Percentiles rank a stretch among this genome's conserved stretches.
phyloP scores from a whole-genome alignment of 139 green algal species.

The Dunaliella sp. region DNA sequence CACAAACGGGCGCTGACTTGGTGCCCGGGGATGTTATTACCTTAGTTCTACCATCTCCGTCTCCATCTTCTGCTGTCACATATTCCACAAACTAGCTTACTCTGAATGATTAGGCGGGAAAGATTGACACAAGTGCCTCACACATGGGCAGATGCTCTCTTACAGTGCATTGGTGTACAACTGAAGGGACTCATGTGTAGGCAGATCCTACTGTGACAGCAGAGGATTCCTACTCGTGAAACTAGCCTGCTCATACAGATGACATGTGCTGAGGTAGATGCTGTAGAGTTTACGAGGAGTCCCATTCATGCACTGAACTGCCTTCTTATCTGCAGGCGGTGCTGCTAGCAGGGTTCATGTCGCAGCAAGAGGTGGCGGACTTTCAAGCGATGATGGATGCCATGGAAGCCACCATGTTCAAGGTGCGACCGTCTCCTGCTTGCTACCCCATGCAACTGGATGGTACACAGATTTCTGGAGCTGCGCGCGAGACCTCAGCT shows the following conservation, averaged over 20 bases:
- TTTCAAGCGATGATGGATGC: constrained; percentile 6
- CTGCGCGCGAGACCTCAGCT: no score
- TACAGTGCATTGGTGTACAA: neutral
- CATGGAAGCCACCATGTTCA: constrained; percentile 4
- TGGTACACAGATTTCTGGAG: no score
- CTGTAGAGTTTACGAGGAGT: neutral
- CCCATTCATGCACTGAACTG: neutral
- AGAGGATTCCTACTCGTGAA: neutral
- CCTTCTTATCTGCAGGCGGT: neutral
- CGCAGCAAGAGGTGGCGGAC: neutral
- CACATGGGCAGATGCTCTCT: neutral
- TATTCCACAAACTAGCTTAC: no score
- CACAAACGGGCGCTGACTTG: neutral
- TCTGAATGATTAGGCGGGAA: no score
- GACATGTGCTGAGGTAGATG: neutral
- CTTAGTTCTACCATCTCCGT: no score
- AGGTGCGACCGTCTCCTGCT: neutral
- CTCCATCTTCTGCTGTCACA: no score
- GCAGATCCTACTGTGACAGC: neutral
- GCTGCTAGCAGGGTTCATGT: neutral
- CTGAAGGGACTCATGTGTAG: neutral
- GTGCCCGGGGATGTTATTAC: neutral
- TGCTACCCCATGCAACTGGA: no score
- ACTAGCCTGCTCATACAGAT: neutral
- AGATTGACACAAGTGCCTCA: neutral